A percentile compares a stretch with the other conserved stretches of the same genome.
phyloP scores from a whole-genome alignment of 108 stramenopile genomes.

The Conticribra weissflogii region DNA sequence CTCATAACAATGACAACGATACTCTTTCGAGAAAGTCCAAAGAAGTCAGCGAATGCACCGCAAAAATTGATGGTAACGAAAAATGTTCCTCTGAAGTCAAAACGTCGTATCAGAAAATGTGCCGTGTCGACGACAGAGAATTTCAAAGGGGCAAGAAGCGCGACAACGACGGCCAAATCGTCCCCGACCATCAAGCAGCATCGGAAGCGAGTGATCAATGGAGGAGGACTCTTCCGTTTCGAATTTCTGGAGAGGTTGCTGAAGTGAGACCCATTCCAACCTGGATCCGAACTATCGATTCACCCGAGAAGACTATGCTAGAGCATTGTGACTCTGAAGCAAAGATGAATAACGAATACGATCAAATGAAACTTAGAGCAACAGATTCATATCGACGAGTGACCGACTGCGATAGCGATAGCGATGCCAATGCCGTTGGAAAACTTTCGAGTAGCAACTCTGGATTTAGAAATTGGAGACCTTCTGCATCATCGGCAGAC shows the following conservation, averaged over 20 bases:
- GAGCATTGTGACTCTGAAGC: background rate
- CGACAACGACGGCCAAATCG: background rate
- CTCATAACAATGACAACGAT: background rate
- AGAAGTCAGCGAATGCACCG: background rate
- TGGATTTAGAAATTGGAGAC: background rate
- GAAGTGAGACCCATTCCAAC: conserved; percentile 12
- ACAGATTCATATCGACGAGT: background rate
- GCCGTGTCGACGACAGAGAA: no score
- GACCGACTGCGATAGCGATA: background rate
- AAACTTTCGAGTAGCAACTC: background rate
- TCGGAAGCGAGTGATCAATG: no score
- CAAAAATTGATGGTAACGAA: background rate
- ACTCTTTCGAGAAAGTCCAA: background rate
- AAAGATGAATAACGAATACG: background rate
- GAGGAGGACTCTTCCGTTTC: conserved; percentile 19
- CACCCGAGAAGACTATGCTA: background rate
- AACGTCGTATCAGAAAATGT: no score
- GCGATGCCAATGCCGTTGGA: background rate
- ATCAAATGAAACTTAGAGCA: background rate
- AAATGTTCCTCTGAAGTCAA: no score
- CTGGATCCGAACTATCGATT: background rate
- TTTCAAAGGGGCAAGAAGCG: background rate
- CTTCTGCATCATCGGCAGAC: conserved; percentile 22
- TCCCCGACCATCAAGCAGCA: no score
- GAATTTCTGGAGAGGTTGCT: conserved; percentile 31